Conservation (phyloP, 768 basidiomycete species). For the Auricularia auricula-judae region DNA sequence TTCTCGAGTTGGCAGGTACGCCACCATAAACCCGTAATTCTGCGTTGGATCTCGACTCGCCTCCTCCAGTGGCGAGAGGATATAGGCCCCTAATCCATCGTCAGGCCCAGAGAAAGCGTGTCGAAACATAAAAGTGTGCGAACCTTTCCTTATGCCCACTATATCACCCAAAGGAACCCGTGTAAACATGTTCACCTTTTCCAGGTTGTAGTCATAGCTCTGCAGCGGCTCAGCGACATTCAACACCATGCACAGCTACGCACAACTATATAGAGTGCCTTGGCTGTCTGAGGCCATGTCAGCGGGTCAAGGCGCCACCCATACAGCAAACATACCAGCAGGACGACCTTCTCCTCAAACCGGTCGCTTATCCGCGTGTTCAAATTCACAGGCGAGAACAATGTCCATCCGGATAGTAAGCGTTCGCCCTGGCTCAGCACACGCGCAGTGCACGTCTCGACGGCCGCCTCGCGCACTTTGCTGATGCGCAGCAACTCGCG, state of each 20-base stretch:
- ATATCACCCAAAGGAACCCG: conserved; percentile 82
- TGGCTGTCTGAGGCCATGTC: conserved; percentile 19
- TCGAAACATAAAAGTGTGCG: conserved; percentile 1
- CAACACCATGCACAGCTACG: conserved; percentile 16
- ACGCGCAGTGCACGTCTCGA: conserved; percentile 75
- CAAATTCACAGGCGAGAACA: conserved; percentile 73
- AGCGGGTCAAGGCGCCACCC: neutral
- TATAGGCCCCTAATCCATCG: conserved; percentile 67
- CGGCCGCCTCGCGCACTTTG: conserved; percentile 83
- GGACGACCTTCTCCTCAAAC: conserved; percentile 89
- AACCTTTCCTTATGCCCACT: conserved; percentile 67
- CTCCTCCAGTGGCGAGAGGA: conserved; percentile 87
- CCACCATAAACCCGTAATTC: conserved; percentile 79
- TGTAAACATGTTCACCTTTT: conserved; percentile 84
- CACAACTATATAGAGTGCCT: conserved; percentile 71
- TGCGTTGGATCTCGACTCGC: conserved; percentile 78
- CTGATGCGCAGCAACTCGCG: conserved; percentile 80
- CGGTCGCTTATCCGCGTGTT: conserved; percentile 62
- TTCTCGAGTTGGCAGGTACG: conserved; percentile 65
- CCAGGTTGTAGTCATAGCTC: conserved; percentile 90
- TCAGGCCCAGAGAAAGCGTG: neutral
- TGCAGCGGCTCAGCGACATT: conserved; percentile 19
- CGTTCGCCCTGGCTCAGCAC: conserved; percentile 69
- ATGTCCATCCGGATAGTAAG: conserved; percentile 79
- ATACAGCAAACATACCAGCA: conserved; percentile 49